Evolutionary conservation across 2,329 filamentous ascomycete genomes (phyloP).

Genomic region (Alternaria panax): DNA sequence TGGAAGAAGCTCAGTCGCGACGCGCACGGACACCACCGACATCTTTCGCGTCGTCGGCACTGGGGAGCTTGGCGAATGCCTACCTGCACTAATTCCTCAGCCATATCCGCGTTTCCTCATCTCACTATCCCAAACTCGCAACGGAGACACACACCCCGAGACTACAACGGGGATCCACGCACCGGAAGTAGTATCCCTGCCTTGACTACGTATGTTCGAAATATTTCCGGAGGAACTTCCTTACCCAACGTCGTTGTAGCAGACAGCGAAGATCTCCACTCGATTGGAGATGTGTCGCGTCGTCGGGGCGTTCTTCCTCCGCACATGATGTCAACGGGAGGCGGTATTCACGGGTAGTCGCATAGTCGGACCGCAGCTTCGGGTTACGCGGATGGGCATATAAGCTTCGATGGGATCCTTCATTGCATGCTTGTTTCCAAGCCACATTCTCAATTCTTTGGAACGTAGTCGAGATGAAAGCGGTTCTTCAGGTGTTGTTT

Average conservation of each 20-base stretch:
- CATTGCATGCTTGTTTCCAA: not conserved
- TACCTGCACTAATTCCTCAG: not conserved
- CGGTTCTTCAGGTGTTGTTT: conserved; percentile 17
- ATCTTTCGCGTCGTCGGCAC: not conserved
- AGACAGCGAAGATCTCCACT: conserved; percentile 5
- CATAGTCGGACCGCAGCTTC: conserved; percentile 5
- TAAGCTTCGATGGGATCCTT: conserved; percentile 7
- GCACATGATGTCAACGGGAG: conserved; percentile 13
- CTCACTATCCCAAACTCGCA: not conserved
- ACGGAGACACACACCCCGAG: not conserved
- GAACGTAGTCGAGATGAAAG: conserved; percentile 21
- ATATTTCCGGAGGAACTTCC: not conserved
- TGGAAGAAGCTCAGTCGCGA: not conserved
- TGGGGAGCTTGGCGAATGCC: not conserved
- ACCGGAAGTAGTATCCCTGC: not conserved
- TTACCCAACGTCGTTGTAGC: not conserved
- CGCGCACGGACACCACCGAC: not conserved
- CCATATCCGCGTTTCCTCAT: not conserved
- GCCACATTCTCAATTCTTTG: not conserved
- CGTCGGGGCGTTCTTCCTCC: conserved; percentile 8
- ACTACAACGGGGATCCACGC: not conserved
- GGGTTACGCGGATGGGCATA: conserved; percentile 11
- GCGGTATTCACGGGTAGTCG: not conserved
- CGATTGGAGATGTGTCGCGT: not conserved
- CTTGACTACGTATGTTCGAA: not conserved